These are phyloP conservation scores for Priceomyces haplophilus DNA, from an alignment of 805 yeast genomes.

Conservation along the genomic window DNA sequence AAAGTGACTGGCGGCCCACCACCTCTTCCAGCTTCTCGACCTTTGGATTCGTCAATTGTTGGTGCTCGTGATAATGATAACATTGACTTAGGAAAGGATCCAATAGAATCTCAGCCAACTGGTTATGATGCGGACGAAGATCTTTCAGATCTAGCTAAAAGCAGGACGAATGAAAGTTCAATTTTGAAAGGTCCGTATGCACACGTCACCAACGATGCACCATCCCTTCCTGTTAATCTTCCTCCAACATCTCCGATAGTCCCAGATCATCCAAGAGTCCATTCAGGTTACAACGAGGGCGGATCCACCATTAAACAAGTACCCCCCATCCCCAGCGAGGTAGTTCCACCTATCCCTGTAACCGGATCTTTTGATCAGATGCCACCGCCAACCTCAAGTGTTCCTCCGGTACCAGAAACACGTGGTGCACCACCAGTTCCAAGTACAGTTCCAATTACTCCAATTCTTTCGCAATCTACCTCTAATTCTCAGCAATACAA, in stretches of 20 bases:
- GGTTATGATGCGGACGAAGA: conserved; percentile 74
- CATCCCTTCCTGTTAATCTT: background rate
- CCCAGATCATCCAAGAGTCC: conserved; percentile 16
- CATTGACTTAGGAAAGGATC: conserved; percentile 11
- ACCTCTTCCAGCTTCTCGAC: background rate
- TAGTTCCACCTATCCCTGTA: background rate
- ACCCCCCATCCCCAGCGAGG: conserved; percentile 14
- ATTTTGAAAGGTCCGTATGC: conserved; percentile 2
- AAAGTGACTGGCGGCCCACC: background rate
- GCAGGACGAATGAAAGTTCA: background rate
- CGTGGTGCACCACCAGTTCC: conserved; percentile 13
- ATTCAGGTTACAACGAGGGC: background rate
- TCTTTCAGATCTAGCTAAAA: conserved; percentile 26
- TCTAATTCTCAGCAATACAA: conserved; percentile 4
- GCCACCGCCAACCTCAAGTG: background rate
- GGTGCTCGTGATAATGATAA: conserved; percentile 8
- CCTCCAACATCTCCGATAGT: background rate
- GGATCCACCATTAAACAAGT: background rate
- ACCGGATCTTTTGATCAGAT: background rate
- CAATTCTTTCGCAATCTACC: conserved; percentile 9
- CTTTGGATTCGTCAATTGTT: background rate
- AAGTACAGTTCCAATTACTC: conserved; percentile 9
- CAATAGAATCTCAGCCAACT: conserved; percentile 34
- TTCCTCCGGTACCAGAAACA: conserved; percentile 15
- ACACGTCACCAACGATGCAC: background rate